Evolutionary conservation across 176 grass and related monocot species (phyloP), one percentile per base, ranked within the genome.

Genomic region (Typha latifolia): DNA sequence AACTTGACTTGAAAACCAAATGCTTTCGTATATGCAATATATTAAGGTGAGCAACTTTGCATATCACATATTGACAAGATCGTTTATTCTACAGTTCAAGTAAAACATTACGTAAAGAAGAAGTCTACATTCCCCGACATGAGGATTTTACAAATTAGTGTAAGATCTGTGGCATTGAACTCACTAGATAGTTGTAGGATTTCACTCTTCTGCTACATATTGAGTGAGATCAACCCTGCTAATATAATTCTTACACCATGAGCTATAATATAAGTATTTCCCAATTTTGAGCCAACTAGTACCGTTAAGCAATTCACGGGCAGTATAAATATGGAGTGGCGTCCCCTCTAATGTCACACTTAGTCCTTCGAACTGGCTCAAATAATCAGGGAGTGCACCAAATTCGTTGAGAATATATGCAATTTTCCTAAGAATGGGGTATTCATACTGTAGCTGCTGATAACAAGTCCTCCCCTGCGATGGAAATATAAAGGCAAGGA

Each of bases 271-370:
- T 37, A 96, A 70, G 63, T 88, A 49, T 5, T 69, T 75, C 48
- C 82, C 84, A 37, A 91, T 74, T 76, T 88, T 85, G 23, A 96
- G 67, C 32, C 79, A 83, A 43, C 84, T 61, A 59, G 87, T 91
- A 26, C 68, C 14, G 49, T 85, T 61, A 37, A 51, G 62, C 67
- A 96, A 80, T 3, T 32, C 51, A 1, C n/a, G 67, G 64, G 90
- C 87, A 0, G 26, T 79, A 68, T 79, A 96, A 62, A 91, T 50
- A n/a, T 77, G 47, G 37, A 81, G 64, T 1, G 82, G 84, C 69
- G 81, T 79, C 51, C 91, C 87, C 20, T 83, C 80, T 12, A 84
- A 61, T 29, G 70, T 26, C 26, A 96, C 91, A 69, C 84, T 81
- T 56, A 91, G 27, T 3, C 66, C 15, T 20, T 87, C 91, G 0